Evolutionary conservation across 345 rosid species (phyloP).

Genomic region (Turritis glabra): DNA sequence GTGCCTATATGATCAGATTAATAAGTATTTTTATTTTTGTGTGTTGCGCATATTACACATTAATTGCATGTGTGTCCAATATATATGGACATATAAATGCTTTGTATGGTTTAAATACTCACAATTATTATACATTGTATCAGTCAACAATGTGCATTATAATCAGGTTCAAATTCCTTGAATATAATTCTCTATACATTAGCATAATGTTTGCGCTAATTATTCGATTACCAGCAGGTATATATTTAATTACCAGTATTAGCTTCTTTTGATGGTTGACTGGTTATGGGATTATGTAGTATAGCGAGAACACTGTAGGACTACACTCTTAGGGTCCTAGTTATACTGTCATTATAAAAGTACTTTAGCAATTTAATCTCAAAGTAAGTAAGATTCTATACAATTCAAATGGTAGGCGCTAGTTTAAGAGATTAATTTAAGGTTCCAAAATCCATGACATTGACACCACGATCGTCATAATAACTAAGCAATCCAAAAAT

Average conservation of each 20-base stretch:
- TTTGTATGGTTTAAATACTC: conserved; percentile 22
- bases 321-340: background rate
- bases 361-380: background rate
- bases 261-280: conserved; percentile 6
- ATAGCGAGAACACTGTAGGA: background rate
- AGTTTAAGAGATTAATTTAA: background rate
- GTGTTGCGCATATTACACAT: conserved; percentile 23
- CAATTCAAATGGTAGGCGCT: background rate
- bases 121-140: conserved; percentile 13
- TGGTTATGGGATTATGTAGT: background rate
- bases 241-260: background rate
- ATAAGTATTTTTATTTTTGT: background rate
- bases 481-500: background rate
- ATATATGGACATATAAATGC: conserved; percentile 32
- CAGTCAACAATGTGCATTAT: conserved; percentile 22
- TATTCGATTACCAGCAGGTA: background rate
- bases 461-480: background rate
- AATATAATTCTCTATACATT: background rate
- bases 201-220: background rate
- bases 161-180: conserved; percentile 19
- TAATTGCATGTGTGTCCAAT: conserved; percentile 28
- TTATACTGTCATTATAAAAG: background rate
- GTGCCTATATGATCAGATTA: background rate
- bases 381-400: conserved; percentile 4
- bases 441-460: background rate